A percentile compares a stretch with the other conserved stretches of the same genome.
phyloP scores from a whole-genome alignment of 2,329 filamentous ascomycete genomes.

The Xylaria sp. region DNA sequence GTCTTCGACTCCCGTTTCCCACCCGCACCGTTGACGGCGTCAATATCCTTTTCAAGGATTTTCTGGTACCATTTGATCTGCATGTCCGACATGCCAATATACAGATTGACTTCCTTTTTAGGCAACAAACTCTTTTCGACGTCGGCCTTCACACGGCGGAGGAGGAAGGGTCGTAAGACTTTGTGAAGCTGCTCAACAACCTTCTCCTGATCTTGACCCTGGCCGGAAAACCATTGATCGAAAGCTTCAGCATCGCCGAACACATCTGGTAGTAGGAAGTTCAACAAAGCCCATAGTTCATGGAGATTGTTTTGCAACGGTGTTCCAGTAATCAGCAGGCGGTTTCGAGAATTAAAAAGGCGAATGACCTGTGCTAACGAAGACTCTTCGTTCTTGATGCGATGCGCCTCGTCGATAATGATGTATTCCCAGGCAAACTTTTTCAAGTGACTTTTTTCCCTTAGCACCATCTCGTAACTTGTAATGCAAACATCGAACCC shows the following conservation, averaged over 20 bases:
- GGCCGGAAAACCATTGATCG: slow-evolving; percentile 95
- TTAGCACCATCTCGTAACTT: slow-evolving; percentile 97
- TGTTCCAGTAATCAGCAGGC: slow-evolving; percentile 93
- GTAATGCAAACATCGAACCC: slow-evolving; percentile 98
- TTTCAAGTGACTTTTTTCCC: slow-evolving; percentile 92
- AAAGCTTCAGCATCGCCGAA: slow-evolving; percentile 97
- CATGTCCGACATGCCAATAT: slow-evolving; percentile 99
- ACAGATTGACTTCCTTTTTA: slow-evolving; percentile 97
- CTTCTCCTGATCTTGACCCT: slow-evolving; percentile 88
- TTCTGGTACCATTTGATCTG: slow-evolving; percentile 99
- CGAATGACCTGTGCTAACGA: slow-evolving; percentile 96
- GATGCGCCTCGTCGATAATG: slow-evolving; percentile 96
- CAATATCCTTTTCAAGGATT: slow-evolving; percentile 98
- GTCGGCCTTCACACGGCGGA: slow-evolving; percentile 95
- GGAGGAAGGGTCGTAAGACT: slow-evolving; percentile 88
- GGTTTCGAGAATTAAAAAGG: slow-evolving; percentile 93
- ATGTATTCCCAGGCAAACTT: slow-evolving; percentile 99
- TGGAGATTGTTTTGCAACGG: slow-evolving; percentile 98
- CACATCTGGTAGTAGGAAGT: slow-evolving; percentile 96
- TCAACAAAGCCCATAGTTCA: slow-evolving; percentile 95
- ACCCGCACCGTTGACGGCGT: slow-evolving; percentile 94
- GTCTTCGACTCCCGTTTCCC: slow-evolving; percentile 99
- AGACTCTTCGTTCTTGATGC: slow-evolving; percentile 99
- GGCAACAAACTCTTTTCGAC: slow-evolving; percentile 97
- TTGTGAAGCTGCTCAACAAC: slow-evolving; percentile 96